A percentile compares a stretch with the other conserved stretches of the same genome.
These are phyloP conservation scores for Eruca vesicaria DNA, from an alignment of 441 rosid species.

Conservation along the genomic window DNA sequence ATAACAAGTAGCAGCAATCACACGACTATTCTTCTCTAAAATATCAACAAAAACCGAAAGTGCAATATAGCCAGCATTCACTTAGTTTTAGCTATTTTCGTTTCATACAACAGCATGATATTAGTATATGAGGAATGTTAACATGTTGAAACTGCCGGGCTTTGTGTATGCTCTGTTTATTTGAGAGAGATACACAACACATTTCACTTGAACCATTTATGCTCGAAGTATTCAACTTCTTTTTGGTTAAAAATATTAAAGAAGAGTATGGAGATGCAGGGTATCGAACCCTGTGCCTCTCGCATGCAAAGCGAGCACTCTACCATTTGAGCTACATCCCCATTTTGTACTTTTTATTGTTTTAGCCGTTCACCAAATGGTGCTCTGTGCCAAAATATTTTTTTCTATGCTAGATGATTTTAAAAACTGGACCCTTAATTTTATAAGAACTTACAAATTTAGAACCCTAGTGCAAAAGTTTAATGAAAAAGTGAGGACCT, in stretches of 20 bases:
- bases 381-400: no score
- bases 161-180: background rate
- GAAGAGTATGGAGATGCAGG: constrained; percentile 28
- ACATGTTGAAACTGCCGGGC: background rate
- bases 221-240: no score
- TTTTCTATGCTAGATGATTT: no score
- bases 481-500: no score
- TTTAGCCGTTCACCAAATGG: no score
- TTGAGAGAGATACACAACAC: background rate
- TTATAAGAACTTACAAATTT: no score
- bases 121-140: background rate
- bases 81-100: background rate
- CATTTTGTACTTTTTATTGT: no score
- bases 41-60: background rate
- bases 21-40: background rate
- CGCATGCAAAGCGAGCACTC: constrained; percentile 99
- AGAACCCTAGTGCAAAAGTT: background rate
- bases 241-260: no score
- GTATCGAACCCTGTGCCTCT: constrained; percentile 96
- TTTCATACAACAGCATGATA: background rate
- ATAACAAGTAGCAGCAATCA: no score
- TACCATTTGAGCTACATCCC: constrained; percentile 99
- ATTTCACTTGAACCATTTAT: no score
- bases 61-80: background rate
- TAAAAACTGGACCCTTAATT: no score